Percentiles rank a stretch among this genome's conserved stretches.
Evolutionary conservation across 1,284 basidiomycete species (phyloP).

Genomic region (Wallemia mellicola): DNA sequence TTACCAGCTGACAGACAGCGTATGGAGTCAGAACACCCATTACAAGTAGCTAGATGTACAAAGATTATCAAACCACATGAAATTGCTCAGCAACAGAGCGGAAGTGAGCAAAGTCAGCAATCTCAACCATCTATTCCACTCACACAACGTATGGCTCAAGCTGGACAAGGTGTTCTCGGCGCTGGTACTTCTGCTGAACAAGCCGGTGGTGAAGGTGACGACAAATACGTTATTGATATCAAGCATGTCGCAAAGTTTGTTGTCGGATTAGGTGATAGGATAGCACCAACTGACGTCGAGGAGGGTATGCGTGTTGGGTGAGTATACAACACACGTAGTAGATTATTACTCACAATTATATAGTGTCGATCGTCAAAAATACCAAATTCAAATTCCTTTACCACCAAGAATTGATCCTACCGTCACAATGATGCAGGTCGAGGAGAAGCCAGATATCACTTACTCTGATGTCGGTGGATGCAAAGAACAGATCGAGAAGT

Average conservation of each 20-base stretch:
- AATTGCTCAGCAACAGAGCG: slow-evolving; percentile 26
- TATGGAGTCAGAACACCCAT: slow-evolving; percentile 69
- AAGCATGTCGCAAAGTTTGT: slow-evolving; percentile 99
- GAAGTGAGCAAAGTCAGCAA: slow-evolving; percentile 17
- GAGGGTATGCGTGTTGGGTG: slow-evolving; percentile 99
- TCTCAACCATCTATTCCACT: neutral
- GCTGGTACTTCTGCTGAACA: slow-evolving; percentile 22
- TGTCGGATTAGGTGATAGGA: slow-evolving; percentile 79
- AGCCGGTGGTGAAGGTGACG: slow-evolving; percentile 65
- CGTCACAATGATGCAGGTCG: slow-evolving; percentile 99
- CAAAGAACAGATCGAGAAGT: slow-evolving; percentile 98
- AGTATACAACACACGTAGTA: too few relatives aligned
- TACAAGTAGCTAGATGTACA: slow-evolving; percentile 93
- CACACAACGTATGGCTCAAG: slow-evolving; percentile 7
- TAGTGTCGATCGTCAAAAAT: slow-evolving; percentile 28
- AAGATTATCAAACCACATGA: slow-evolving; percentile 76
- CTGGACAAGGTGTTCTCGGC: slow-evolving; percentile 5
- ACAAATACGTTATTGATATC: slow-evolving; percentile 98
- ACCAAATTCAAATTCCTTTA: slow-evolving; percentile 98
- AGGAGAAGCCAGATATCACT: slow-evolving; percentile 95
- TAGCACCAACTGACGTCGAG: slow-evolving; percentile 93
- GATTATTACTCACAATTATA: slow-evolving; percentile 9
- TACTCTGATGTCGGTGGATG: slow-evolving; percentile 96
- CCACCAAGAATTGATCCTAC: slow-evolving; percentile 98
- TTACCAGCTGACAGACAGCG: slow-evolving; percentile 57